Base-by-base conservation (phyloP, 495 filamentous ascomycete species). In the Xylaria intraflava region DNA sequence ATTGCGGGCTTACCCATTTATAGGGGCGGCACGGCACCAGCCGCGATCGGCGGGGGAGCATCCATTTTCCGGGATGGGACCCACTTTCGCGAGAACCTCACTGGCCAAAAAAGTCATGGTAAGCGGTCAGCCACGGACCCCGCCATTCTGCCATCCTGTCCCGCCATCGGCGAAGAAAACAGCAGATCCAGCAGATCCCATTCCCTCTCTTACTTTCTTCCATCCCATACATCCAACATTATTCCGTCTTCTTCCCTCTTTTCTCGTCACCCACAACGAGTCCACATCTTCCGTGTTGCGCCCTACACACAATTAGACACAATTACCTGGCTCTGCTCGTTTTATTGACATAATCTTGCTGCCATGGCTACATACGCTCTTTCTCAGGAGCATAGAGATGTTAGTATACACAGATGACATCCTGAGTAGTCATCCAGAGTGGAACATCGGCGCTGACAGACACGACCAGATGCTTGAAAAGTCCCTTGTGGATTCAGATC, bases 381-480 rank as follows among this genome's bases (percentile, higher is more conserved):
- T 60, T 83, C 91, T 44, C 75, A 90, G 72, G 76, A 86, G 72
- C 92, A 97, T 80, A 83, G 87, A 79, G 83, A 89, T 67, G 90
- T 95, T 68, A 70, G 88, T 79, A 55, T 17, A 39, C 24, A 30
- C 24, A 38, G 33, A 20, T 1, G 23, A 29, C 19, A 11, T 57
- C 56, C 38, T 31, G 49, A 19, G 6, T 26, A 19, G 6, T 26
- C 27, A 35, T 53, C 30, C 56, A 46, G 30, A 19, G 27, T n/a
- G 31, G 29, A 39, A 12, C 31, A 6, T 26, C 51, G 50, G 20
- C 64, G 51, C 63, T 83, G 74, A 85, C 78, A 78, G 70, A 76
- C 70, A 59, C 26, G n/a, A n/a, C 55, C 59, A 96, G 90, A 83
- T 96, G 76, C 89, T 98, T 77, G 83, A 96, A 81, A 85, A 85